Base-by-base conservation (phyloP, 2,329 filamentous ascomycete species). In the Penicillium sp. region DNA sequence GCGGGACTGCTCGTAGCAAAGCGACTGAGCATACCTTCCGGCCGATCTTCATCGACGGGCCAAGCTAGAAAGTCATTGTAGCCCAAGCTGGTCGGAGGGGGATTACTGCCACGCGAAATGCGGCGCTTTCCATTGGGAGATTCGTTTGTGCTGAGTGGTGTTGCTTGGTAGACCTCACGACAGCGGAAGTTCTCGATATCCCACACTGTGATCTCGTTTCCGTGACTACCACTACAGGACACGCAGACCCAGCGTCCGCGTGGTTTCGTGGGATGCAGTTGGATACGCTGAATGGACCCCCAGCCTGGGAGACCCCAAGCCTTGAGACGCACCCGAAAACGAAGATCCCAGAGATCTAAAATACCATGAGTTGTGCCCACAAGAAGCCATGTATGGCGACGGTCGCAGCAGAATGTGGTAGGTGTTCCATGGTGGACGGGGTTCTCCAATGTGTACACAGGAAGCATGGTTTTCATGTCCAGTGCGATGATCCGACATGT, bases 281-380 rank as follows among this genome's bases (percentile, higher is more conserved):
- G 75, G 11, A 98, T 72, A 20, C 87, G 77, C 53, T 90, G 83
- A 45, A 96, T 86, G 12, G 85, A 74, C 1, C 82, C 80, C 43
- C 85, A 85, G 14, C 85, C 86, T 0, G 85, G 80, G 17, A 95
- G 76, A 1, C 87, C 87, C 87, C 89, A 96, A 10, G 82, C 85
- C 60, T 85, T 88, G 15, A 96, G 71, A 14, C 87, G 79, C 52
- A 96, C 77, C 49, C 80, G 84, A 72, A 98, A 98, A n/a, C 92
- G 83, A 27, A 98, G 73, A 63, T 98, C 92, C 92, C 92, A 98
- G 1, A 98, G 74, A 58, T 94, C 85, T 6, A 98, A 71, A 17
- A 96, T 82, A 23, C 93, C 92, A 59, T 96, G 89, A 0, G 87
- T 86, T 0, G 93, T 98, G 23, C 89, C 92, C 0, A 96, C 68